These are phyloP conservation scores for Globisporangium takayamanum DNA, from an alignment of 352 stramenopile species.

Conservation along the genomic window DNA sequence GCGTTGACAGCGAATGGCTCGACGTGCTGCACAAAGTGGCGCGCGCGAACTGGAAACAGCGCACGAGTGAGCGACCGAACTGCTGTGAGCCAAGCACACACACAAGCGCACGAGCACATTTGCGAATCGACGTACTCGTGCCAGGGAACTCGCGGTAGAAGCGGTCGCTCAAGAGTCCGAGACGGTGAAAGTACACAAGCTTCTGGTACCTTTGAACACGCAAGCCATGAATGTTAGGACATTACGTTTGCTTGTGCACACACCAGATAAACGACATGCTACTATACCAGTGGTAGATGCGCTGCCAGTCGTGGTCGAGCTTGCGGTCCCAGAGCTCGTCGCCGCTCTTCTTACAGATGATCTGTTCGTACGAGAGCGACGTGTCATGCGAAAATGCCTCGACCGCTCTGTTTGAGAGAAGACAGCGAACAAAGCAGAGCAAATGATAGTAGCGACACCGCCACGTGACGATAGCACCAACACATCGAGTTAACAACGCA, in stretches of 20 bases:
- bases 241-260: neutral
- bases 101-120: neutral
- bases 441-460: too few species aligned
- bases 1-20: slow-evolving; percentile 55
- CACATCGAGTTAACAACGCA: neutral
- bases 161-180: slow-evolving; percentile 56
- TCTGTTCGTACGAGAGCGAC: slow-evolving; percentile 30
- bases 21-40: slow-evolving; percentile 57
- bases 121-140: slow-evolving; percentile 21
- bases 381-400: slow-evolving; percentile 45
- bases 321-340: slow-evolving; percentile 44
- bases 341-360: slow-evolving; percentile 30
- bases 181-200: slow-evolving; percentile 65
- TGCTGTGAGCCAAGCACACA: neutral
- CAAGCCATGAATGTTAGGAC: neutral
- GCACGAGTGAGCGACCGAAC: neutral
- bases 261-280: too few species aligned
- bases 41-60: slow-evolving; percentile 25
- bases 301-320: slow-evolving; percentile 60
- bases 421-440: neutral
- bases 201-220: slow-evolving; percentile 47
- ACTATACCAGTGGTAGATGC: slow-evolving; percentile 48
- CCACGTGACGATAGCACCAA: neutral
- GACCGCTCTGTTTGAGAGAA: slow-evolving; percentile 24
- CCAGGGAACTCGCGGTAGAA: slow-evolving; percentile 62